Conservation (phyloP, 2,329 filamentous ascomycete species). For the Colletotrichum siamense region DNA sequence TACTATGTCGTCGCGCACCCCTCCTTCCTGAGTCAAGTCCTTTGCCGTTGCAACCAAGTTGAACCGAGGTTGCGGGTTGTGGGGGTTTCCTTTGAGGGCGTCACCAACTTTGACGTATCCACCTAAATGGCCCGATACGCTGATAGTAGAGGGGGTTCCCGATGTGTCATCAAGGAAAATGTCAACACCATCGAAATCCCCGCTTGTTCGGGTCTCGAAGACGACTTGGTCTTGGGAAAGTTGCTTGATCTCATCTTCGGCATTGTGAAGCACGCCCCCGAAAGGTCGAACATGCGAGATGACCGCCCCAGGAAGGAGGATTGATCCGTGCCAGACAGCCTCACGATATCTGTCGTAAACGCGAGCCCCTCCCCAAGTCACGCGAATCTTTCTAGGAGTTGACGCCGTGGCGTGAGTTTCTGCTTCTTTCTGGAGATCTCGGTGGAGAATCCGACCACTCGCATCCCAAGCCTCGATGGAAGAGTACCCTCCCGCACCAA, state of each 20-base stretch:
- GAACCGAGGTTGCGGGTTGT: slow-evolving; percentile 31
- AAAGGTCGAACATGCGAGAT: slow-evolving; percentile 27
- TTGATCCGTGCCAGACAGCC: slow-evolving; percentile 35
- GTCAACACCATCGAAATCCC: slow-evolving; percentile 34
- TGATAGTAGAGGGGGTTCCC: slow-evolving; percentile 11
- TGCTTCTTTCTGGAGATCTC: slow-evolving; percentile 28
- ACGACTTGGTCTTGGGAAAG: slow-evolving; percentile 20
- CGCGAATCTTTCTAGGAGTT: slow-evolving; percentile 22
- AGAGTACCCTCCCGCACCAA: slow-evolving; percentile 28
- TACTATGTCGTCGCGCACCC: slow-evolving; percentile 22
- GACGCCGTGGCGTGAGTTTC: neutral
- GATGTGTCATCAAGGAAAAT: slow-evolving; percentile 21
- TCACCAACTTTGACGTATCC: slow-evolving; percentile 36
- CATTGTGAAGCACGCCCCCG: slow-evolving; percentile 28
- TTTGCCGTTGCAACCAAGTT: slow-evolving; percentile 5
- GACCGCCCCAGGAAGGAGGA: slow-evolving; percentile 23
- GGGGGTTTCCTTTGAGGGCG: slow-evolving; percentile 29
- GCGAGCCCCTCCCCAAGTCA: slow-evolving; percentile 37
- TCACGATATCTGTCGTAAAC: slow-evolving; percentile 38
- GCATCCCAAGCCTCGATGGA: slow-evolving; percentile 34
- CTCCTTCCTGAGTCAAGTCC: slow-evolving; percentile 18
- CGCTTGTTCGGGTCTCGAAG: slow-evolving; percentile 32
- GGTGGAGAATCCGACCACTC: slow-evolving; percentile 28
- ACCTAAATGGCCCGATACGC: slow-evolving; percentile 27
- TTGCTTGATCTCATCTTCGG: slow-evolving; percentile 24